Evolutionary conservation across 2,329 filamentous ascomycete genomes (phyloP).

Genomic region (Paracoccidioides brasiliensis): DNA sequence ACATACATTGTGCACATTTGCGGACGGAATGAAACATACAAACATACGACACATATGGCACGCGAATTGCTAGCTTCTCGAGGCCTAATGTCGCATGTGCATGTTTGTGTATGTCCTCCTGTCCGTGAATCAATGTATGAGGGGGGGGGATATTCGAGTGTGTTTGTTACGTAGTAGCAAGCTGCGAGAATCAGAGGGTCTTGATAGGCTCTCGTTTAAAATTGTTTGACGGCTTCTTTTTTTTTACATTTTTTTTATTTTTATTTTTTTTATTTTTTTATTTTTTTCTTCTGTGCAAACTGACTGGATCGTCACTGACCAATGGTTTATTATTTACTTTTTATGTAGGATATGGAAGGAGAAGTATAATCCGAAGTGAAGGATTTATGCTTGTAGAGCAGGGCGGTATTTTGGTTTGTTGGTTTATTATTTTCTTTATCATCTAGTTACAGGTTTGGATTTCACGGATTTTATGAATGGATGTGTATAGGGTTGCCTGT

Average conservation of each 20-base stretch:
- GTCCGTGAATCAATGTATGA: neutral
- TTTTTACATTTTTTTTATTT: too few species aligned
- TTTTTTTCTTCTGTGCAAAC: too few species aligned
- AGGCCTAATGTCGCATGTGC: neutral
- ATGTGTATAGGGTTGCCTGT: too few species aligned
- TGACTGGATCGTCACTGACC: neutral
- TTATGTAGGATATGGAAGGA: slow-evolving; percentile 85
- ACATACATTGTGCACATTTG: neutral
- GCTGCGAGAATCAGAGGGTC: neutral
- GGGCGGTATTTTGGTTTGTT: too few species aligned
- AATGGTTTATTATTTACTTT: neutral
- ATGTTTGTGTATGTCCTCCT: neutral
- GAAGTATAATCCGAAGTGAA: slow-evolving; percentile 57
- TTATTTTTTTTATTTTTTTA: too few species aligned
- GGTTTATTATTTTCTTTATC: neutral
- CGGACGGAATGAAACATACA: neutral
- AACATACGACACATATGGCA: neutral
- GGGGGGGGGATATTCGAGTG: neutral
- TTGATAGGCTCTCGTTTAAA: neutral
- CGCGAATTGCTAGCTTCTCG: neutral
- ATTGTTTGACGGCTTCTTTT: neutral
- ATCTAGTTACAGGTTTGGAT: too few species aligned
- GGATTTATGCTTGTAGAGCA: neutral
- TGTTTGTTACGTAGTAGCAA: neutral
- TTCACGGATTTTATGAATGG: too few species aligned